Percentiles rank a stretch among this genome's conserved stretches.
phyloP scores from a whole-genome alignment of 108 stramenopile genomes.

The Conticribra weissflogii region DNA sequence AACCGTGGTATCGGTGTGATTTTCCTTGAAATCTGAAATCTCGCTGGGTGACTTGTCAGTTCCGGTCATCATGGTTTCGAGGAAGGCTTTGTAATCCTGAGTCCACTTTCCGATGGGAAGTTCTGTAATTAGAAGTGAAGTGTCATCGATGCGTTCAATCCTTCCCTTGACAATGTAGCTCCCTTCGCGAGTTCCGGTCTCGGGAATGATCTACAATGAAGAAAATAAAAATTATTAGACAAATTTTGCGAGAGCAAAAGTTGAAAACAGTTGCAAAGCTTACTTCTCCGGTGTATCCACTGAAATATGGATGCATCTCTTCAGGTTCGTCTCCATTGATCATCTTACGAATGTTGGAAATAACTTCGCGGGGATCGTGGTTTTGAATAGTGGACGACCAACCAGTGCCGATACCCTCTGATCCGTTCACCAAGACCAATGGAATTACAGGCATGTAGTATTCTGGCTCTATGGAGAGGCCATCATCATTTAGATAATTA shows the following conservation, averaged over 20 bases:
- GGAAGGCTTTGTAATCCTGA: slow-evolving; percentile 93
- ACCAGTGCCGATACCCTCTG: slow-evolving; percentile 99
- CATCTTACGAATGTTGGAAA: slow-evolving; percentile 85
- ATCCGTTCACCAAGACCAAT: slow-evolving; percentile 85
- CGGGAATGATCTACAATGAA: slow-evolving; percentile 1
- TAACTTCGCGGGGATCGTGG: slow-evolving; percentile 91
- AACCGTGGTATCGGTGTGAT: slow-evolving; percentile 98
- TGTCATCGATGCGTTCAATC: slow-evolving; percentile 85
- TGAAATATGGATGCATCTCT: slow-evolving; percentile 80
- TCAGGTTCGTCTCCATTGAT: slow-evolving; percentile 71
- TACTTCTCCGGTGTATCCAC: slow-evolving; percentile 89
- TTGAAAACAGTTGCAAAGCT: slow-evolving; percentile 21
- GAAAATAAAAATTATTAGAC: too few relatives aligned
- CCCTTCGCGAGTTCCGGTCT: slow-evolving; percentile 53
- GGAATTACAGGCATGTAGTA: slow-evolving; percentile 96
- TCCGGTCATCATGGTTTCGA: slow-evolving; percentile 70
- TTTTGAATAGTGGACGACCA: slow-evolving; percentile 86
- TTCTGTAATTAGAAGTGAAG: slow-evolving; percentile 92
- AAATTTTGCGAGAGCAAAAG: background rate
- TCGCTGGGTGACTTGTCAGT: slow-evolving; percentile 61
- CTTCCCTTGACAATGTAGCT: slow-evolving; percentile 68
- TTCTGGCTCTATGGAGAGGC: slow-evolving; percentile 94
- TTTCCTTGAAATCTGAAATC: slow-evolving; percentile 95
- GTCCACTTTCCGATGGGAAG: slow-evolving; percentile 97
- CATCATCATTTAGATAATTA: slow-evolving; percentile 95